These are phyloP conservation scores for Termitomyces sp. DNA, from an alignment of 768 basidiomycete genomes.

Conservation along the genomic window DNA sequence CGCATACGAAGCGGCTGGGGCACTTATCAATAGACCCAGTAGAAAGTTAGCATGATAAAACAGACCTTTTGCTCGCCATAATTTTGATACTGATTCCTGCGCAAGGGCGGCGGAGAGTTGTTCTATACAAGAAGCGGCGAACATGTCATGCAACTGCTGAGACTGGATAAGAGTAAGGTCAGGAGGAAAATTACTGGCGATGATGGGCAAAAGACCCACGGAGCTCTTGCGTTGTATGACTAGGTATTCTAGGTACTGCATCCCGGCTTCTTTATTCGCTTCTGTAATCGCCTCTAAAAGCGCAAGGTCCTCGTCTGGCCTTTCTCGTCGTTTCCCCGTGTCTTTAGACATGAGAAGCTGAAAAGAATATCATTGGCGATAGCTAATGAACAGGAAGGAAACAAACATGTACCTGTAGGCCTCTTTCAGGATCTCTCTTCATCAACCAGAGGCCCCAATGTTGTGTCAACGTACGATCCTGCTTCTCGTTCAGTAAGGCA, in stretches of 20 bases:
- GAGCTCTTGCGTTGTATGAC: slow-evolving; percentile 62
- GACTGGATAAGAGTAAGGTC: slow-evolving; percentile 32
- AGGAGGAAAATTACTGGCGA: background rate
- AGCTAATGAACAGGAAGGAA: background rate
- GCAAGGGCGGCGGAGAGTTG: slow-evolving; percentile 44
- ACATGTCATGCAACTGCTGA: slow-evolving; percentile 55
- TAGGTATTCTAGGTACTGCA: slow-evolving; percentile 75
- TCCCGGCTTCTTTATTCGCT: slow-evolving; percentile 54
- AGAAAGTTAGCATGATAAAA: background rate
- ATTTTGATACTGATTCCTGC: slow-evolving; percentile 47
- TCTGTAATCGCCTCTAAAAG: slow-evolving; percentile 52
- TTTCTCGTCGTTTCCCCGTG: slow-evolving; percentile 48
- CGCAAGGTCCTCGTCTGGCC: slow-evolving; percentile 54
- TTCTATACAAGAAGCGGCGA: slow-evolving; percentile 52
- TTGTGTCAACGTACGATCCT: slow-evolving; percentile 56
- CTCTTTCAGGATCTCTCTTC: slow-evolving; percentile 59
- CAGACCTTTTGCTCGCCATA: slow-evolving; percentile 67
- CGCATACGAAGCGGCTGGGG: slow-evolving; percentile 35
- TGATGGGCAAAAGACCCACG: slow-evolving; percentile 24
- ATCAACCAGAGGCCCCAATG: slow-evolving; percentile 82
- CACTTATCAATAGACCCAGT: background rate
- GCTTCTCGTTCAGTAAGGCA: slow-evolving; percentile 46
- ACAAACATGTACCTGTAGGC: slow-evolving; percentile 51
- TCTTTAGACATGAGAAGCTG: slow-evolving; percentile 60
- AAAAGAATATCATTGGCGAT: background rate